phyloP scores from a whole-genome alignment of 306 rosid genomes.

The Potentilla sterilis region DNA sequence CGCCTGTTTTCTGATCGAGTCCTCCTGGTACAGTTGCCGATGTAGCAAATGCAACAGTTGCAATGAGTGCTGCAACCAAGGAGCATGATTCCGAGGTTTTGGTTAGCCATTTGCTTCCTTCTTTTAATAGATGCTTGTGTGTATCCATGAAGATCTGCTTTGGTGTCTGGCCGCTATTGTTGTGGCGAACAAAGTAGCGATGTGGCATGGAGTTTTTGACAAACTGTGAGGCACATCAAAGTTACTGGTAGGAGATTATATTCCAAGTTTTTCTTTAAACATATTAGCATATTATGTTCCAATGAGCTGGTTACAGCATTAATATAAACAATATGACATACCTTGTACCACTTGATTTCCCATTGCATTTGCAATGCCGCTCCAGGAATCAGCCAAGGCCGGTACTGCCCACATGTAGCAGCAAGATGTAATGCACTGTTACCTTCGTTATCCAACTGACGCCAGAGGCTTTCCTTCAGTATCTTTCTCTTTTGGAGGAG shows the following conservation, averaged over 20 bases:
- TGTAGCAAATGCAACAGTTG: slow-evolving; percentile 50
- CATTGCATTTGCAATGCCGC: slow-evolving; percentile 65
- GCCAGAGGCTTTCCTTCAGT: slow-evolving; percentile 31
- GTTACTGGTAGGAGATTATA: background rate
- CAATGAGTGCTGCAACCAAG: slow-evolving; percentile 56
- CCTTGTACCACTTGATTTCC: slow-evolving; percentile 67
- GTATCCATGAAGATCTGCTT: slow-evolving; percentile 37
- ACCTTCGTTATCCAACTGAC: slow-evolving; percentile 47
- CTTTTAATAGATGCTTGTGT: slow-evolving; percentile 24
- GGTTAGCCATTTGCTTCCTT: slow-evolving; percentile 48
- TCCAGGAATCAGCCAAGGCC: slow-evolving; percentile 60
- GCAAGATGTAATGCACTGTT: slow-evolving; percentile 66
- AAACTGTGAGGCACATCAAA: slow-evolving; percentile 31
- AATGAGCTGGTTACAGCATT: background rate
- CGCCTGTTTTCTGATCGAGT: slow-evolving; percentile 13
- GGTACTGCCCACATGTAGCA: slow-evolving; percentile 37
- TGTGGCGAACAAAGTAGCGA: slow-evolving; percentile 33
- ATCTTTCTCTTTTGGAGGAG: slow-evolving; percentile 20
- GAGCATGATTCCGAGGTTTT: slow-evolving; percentile 60
- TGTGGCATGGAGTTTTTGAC: slow-evolving; percentile 39
- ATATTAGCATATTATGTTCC: background rate
- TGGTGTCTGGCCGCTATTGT: slow-evolving; percentile 32
- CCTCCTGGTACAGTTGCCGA: slow-evolving; percentile 48
- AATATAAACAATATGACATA: background rate
- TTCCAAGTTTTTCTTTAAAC: background rate